Percentiles rank a stretch among this genome's conserved stretches.
Conservation (phyloP, 2,329 filamentous ascomycete genomes). For the Trichoderma cornu-damae region DNA sequence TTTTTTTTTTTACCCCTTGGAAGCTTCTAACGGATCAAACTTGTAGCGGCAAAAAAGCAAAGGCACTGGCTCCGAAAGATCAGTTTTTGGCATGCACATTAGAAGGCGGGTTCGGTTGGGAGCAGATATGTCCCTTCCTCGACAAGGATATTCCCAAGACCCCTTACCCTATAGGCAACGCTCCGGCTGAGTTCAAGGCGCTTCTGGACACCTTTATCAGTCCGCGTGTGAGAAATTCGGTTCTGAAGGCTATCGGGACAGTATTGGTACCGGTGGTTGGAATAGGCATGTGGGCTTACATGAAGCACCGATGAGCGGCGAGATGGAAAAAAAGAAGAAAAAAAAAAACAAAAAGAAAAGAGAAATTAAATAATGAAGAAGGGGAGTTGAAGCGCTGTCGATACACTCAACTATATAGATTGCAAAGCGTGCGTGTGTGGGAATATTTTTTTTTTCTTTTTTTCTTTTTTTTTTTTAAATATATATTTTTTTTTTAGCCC, state of each 20-base stretch:
- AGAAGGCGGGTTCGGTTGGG: slow-evolving; percentile 35
- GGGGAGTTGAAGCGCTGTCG: too few relatives aligned
- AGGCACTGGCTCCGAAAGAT: slow-evolving; percentile 26
- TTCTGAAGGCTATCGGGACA: background rate
- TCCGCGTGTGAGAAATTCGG: background rate
- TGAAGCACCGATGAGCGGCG: background rate
- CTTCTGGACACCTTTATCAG: background rate
- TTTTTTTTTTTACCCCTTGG: too few relatives aligned
- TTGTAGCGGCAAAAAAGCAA: slow-evolving; percentile 25
- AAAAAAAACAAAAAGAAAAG: background rate
- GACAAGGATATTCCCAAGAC: slow-evolving; percentile 27
- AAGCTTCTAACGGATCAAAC: background rate
- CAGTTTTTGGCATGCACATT: slow-evolving; percentile 29
- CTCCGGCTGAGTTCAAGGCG: slow-evolving; percentile 3
- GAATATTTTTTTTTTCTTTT: too few relatives aligned
- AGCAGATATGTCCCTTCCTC: slow-evolving; percentile 33
- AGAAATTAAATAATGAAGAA: too few relatives aligned
- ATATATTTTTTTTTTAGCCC: too few relatives aligned
- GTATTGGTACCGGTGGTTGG: background rate
- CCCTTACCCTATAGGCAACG: slow-evolving; percentile 12
- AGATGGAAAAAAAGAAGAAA: background rate
- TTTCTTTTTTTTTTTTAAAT: too few relatives aligned
- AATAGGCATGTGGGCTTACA: background rate
- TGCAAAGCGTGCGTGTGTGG: too few relatives aligned
- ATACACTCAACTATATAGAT: too few relatives aligned